Conservation (phyloP, 345 rosid genomes). For the Rubroshorea leprosula region DNA sequence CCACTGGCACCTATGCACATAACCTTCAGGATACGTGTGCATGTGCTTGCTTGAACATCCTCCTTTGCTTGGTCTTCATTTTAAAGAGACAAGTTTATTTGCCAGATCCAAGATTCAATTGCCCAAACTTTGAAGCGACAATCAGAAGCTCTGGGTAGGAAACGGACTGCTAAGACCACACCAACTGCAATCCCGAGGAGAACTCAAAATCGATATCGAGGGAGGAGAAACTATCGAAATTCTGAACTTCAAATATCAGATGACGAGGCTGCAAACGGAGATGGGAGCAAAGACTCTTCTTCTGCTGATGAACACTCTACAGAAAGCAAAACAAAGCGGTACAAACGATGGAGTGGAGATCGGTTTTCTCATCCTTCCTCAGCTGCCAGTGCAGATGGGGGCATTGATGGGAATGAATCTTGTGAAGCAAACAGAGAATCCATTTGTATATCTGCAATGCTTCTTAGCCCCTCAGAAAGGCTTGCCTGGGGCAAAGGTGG, state of each 20-base stretch:
- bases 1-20: no score
- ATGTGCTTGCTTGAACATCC: no score
- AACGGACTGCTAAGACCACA: slow-evolving; percentile 24
- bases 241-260: slow-evolving; percentile 38
- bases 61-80: no score
- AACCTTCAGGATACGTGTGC: no score
- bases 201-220: slow-evolving; percentile 25
- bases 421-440: slow-evolving; percentile 33
- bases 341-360: slow-evolving; percentile 29
- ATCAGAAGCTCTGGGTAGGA: slow-evolving; percentile 41
- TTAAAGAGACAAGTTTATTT: slow-evolving; percentile 12
- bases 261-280: slow-evolving; percentile 37
- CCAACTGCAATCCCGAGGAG: slow-evolving; percentile 30
- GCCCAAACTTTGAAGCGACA: slow-evolving; percentile 40
- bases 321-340: slow-evolving; percentile 37
- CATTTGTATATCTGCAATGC: slow-evolving; percentile 27
- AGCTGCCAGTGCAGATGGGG: slow-evolving; percentile 32
- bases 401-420: slow-evolving; percentile 36
- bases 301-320: slow-evolving; percentile 34
- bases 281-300: slow-evolving; percentile 34
- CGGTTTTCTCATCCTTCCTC: slow-evolving; percentile 28
- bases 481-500: slow-evolving; percentile 53
- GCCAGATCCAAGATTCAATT: slow-evolving; percentile 51
- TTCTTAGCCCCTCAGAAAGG: slow-evolving; percentile 37
- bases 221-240: slow-evolving; percentile 29